Evolutionary conservation across 768 basidiomycete genomes (phyloP), one percentile per base, ranked within the genome.

Genomic region (Lactifluus piperatus): DNA sequence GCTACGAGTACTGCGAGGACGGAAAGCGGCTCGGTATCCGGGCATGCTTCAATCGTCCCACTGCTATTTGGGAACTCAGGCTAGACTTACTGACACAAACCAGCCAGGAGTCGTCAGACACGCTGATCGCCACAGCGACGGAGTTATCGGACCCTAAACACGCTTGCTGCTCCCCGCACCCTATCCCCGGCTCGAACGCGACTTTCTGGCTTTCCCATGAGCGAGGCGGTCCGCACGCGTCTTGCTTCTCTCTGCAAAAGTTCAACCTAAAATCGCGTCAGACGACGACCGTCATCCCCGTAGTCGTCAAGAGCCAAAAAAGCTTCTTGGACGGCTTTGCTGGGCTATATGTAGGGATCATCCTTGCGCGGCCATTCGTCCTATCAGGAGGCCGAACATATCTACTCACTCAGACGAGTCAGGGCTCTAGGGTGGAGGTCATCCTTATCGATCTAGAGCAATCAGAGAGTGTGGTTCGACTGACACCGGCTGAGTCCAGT

Each of bases 151-250:
- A 55, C 18, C 49, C 63, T 10, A 57, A 39, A 24, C 49, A 53
- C 11, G 48, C 56, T 8, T 57, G 52, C 8, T 62, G 67, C 16
- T 65, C 67, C 5, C 58, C 69, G 2, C 69, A 70, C 20, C 44
- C 62, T 22, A 54, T 51, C 8, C n/a, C 44, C 0, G 37, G 60
- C n/a, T 45, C 56, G 5, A 39, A 36, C 18, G 39, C 58, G 18
- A 46, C 67, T n/a, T 60, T 70, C 36, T 73, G 67, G 63, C 49
- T 74, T 47, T 65, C 68, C 5, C 71, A 73, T 52, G 56, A 64
- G 14, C 62, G 66, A 16, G 72, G 71, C 5, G 71, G 70, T 0
- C 58, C 68, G 0, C 73, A 73, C 57, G 64, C 64, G 22, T 69
- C 69, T 9, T 71, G 70, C 55, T 65, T 69, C 0, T 51, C 62